Evolutionary conservation across 1,284 basidiomycete species (phyloP).

Genomic region (Cutaneotrichosporon cutaneum): DNA sequence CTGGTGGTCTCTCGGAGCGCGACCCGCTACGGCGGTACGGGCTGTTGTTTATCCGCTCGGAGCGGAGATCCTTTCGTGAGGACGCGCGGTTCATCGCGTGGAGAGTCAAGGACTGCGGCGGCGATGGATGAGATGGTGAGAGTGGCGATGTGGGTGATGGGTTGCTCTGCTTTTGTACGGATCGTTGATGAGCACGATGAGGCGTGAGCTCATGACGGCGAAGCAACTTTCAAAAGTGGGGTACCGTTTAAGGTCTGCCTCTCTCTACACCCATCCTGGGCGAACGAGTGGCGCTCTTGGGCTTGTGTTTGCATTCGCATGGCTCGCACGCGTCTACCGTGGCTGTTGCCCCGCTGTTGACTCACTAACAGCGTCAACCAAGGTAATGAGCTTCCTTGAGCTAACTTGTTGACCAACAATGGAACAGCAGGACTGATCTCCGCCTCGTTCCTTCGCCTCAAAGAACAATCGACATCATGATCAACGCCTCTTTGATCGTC

Average conservation of each 20-base stretch:
- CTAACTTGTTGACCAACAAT: too few relatives aligned
- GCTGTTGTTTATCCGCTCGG: conserved; percentile 32
- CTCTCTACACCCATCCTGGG: too few relatives aligned
- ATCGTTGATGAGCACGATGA: too few relatives aligned
- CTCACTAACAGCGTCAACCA: too few relatives aligned
- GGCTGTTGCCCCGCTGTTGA: too few relatives aligned
- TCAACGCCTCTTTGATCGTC: background rate
- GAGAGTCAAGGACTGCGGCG: background rate
- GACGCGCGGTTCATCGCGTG: conserved; percentile 37
- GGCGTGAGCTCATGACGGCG: background rate
- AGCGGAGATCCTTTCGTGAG: conserved; percentile 33
- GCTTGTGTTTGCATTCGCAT: too few relatives aligned
- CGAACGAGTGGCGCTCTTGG: too few relatives aligned
- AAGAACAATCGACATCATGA: background rate
- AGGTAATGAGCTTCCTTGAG: too few relatives aligned
- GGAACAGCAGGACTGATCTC: too few relatives aligned
- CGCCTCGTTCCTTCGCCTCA: too few relatives aligned
- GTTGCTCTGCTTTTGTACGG: background rate
- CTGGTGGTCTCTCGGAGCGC: background rate
- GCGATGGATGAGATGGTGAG: background rate
- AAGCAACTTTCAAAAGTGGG: background rate
- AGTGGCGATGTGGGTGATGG: background rate
- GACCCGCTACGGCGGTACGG: conserved; percentile 28
- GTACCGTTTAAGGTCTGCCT: background rate
- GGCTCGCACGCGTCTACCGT: too few relatives aligned